A percentile compares a stretch with the other conserved stretches of the same genome.
These are phyloP conservation scores for Phytopythium helicoides DNA, from an alignment of 352 stramenopile species.

Conservation along the genomic window DNA sequence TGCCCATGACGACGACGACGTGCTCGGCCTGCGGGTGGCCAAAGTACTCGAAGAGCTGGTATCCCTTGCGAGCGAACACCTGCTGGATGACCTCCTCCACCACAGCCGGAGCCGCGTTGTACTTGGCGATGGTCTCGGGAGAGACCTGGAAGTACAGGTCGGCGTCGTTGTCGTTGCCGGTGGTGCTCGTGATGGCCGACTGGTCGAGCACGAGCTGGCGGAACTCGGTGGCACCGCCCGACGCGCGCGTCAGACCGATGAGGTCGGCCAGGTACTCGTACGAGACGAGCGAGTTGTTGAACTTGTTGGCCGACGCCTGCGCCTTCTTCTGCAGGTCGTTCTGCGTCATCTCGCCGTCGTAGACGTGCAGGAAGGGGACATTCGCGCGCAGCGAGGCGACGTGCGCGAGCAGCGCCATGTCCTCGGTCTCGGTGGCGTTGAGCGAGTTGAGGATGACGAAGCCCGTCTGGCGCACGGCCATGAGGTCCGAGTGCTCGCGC, in stretches of 20 bases:
- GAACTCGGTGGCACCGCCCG: slow-evolving; percentile 48
- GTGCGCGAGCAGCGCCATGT: slow-evolving; percentile 91
- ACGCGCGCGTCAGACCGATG: slow-evolving; percentile 47
- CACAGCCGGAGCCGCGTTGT: slow-evolving; percentile 53
- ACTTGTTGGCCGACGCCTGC: slow-evolving; percentile 44
- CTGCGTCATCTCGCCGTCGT: slow-evolving; percentile 90
- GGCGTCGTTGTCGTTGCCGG: slow-evolving; percentile 53
- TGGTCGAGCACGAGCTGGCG: slow-evolving; percentile 59
- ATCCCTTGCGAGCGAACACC: slow-evolving; percentile 77
- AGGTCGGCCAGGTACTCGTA: slow-evolving; percentile 71
- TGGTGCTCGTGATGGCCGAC: slow-evolving; percentile 34
- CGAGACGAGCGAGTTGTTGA: slow-evolving; percentile 57
- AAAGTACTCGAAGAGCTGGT: slow-evolving; percentile 91
- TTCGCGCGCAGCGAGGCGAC: slow-evolving; percentile 88
- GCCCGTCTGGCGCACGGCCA: slow-evolving; percentile 89
- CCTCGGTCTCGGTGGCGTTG: slow-evolving; percentile 83
- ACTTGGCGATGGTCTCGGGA: slow-evolving; percentile 83
- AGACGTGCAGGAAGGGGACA: slow-evolving; percentile 92
- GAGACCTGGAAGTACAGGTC: slow-evolving; percentile 93
- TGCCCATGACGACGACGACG: slow-evolving; percentile 91
- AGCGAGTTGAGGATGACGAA: slow-evolving; percentile 90
- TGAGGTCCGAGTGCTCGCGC: slow-evolving; percentile 90
- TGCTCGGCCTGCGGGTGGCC: slow-evolving; percentile 81
- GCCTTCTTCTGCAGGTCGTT: slow-evolving; percentile 71
- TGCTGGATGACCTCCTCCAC: slow-evolving; percentile 82